Base-by-base conservation (phyloP, 2,329 filamentous ascomycete genomes). In the Huntiella moniliformis region DNA sequence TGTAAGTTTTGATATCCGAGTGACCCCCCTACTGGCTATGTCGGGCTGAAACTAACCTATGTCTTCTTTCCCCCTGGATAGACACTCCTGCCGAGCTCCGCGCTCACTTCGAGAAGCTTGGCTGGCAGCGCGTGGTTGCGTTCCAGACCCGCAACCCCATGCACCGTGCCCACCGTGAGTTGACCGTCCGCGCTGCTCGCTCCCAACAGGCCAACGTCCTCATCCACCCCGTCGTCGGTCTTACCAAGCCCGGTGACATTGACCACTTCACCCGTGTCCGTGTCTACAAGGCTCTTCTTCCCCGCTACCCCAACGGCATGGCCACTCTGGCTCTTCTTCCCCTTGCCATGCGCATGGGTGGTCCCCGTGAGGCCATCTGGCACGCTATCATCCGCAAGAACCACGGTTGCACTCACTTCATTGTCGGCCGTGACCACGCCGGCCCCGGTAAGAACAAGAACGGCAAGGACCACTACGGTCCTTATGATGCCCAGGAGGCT, bases 341-440 rank as follows among this genome's bases (percentile, higher is more conserved):
- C 49, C 74, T 98, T 53, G 91, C 91, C 57, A 98, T 98, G 91
- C 82, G 91, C 61, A 98, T 98, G 91, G 91, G 86, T 60, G 91
- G 91, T 57, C 91, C 91, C 52, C 84, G 91, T 55, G 91, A 98
- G 71, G 91, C 91, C 55, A 86, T 98, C 67, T 98, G 91, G 91
- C 91, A 98, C 71, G 91, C 91, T 59, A 94, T 98, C 58, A 98
- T 98, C 72, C 86, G 91, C 61, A 98, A 96, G 79, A 98, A 98
- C 67, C 87, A 95, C 68, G 91, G 91, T 57, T 86, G 88, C 41
- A 96, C 91, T 12, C 91, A 98, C 73, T 98, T 98, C 72, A 98
- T 98, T 57, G 87, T 98, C 54, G 91, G 91, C 51, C 85, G 91
- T 68, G 91, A 98, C 67, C 91, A 98, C 67, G 91, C 91, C 54